These are phyloP conservation scores for Triangularia setosa DNA, from an alignment of 2,329 filamentous ascomycete genomes.

Conservation along the genomic window DNA sequence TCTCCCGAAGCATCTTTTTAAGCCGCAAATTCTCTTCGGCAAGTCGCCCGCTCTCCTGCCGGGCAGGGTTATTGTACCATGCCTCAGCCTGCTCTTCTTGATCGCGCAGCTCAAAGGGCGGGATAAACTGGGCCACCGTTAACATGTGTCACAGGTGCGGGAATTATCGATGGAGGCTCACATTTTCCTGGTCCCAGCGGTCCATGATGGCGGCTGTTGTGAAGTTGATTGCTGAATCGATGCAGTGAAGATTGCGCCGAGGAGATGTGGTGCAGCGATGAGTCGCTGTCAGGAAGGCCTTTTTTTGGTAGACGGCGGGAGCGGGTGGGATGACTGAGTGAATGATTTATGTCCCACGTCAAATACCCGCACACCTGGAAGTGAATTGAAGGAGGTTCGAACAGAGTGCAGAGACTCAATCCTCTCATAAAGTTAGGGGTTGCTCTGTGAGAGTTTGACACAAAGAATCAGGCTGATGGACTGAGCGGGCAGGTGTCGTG, in stretches of 20 bases:
- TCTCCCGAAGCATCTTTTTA: slow-evolving; percentile 49
- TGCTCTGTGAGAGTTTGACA: neutral
- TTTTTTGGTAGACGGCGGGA: too few species aligned
- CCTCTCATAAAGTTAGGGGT: neutral
- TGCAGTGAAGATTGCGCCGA: neutral
- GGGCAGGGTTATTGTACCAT: slow-evolving; percentile 47
- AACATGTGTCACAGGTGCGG: neutral
- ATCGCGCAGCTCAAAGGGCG: slow-evolving; percentile 50
- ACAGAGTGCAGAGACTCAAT: neutral
- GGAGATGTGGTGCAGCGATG: neutral
- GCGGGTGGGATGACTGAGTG: neutral
- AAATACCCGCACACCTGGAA: neutral
- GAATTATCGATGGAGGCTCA: neutral
- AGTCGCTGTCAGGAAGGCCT: too few species aligned
- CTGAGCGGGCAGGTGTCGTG: neutral
- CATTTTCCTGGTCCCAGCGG: neutral
- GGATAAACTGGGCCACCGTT: neutral
- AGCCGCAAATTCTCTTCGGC: slow-evolving; percentile 47
- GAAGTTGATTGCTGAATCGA: neutral
- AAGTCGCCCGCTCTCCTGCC: slow-evolving; percentile 42
- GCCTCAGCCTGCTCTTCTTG: slow-evolving; percentile 48
- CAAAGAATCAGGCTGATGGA: neutral
- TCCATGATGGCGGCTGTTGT: neutral
- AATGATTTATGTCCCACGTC: neutral
- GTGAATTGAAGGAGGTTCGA: neutral